These are phyloP conservation scores for Gossypium trilobum DNA, from an alignment of 441 rosid species.

Conservation along the genomic window DNA sequence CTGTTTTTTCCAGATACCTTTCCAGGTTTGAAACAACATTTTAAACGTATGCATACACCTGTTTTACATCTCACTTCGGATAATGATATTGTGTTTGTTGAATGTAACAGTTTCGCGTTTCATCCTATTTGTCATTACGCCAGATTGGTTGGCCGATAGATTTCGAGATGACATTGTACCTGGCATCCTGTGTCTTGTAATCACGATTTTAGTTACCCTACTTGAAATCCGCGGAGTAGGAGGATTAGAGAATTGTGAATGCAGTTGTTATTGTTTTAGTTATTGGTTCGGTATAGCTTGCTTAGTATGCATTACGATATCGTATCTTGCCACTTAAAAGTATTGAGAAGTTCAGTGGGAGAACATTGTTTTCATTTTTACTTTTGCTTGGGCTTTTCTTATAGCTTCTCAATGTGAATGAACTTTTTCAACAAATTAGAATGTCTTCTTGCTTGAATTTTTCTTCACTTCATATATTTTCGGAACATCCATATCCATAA, in stretches of 20 bases:
- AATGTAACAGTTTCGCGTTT: conserved; percentile 33
- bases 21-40: conserved; percentile 28
- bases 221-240: conserved; percentile 28
- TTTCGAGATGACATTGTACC: conserved; percentile 33
- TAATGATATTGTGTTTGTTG: neutral
- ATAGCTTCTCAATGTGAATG: neutral
- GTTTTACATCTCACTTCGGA: neutral
- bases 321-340: conserved; percentile 17
- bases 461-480: no score
- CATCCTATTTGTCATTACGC: conserved; percentile 34
- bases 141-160: conserved; percentile 31
- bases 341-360: conserved; percentile 7
- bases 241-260: conserved; percentile 19
- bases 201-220: conserved; percentile 21
- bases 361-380: neutral
- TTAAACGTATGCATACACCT: neutral
- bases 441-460: neutral
- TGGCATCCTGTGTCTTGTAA: conserved; percentile 33
- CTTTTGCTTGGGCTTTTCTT: neutral
- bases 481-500: no score
- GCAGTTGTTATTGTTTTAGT: conserved; percentile 21
- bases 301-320: conserved; percentile 29
- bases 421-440: neutral
- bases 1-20: conserved; percentile 34
- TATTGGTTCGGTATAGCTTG: conserved; percentile 25